Base-by-base conservation (phyloP, 306 rosid genomes). In the Cicer arietinum region DNA sequence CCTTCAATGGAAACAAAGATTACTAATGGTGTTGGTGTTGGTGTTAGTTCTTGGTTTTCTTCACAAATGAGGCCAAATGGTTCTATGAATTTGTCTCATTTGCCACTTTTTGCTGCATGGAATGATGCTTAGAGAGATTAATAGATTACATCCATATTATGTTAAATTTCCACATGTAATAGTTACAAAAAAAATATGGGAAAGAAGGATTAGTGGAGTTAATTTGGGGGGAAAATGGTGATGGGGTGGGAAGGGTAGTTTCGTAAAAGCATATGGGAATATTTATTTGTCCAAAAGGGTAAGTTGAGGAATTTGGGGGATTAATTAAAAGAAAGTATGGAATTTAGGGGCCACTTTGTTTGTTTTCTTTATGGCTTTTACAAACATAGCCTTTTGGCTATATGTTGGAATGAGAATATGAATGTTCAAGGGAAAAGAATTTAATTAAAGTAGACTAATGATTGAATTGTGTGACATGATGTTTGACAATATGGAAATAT, bases 21-120 rank as follows among this genome's bases (percentile, higher is more conserved):
- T 14, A 60, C 58, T 7, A 84, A 50, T 44, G 60, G 69, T 13
- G 53, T 20, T 10, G 88, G 82, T 67, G 88, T 84, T 63, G 88
- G 82, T 67, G 88, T 84, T 63, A 79, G 81, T 13, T 85, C 91
- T 59, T 94, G 97, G 98, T 84, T 90, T 57, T 89, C 94, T 10
- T 62, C 95, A 41, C 77, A 61, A 81, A 59, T 90, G 77, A 93
- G 97, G 92, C 93, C 95, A 12, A 43, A 86, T 67, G 69, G 92
- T 17, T 83, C 91, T 0, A 75, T 90, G 44, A 69, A 91, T 42
- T 84, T 92, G 90, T 77, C 96, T 73, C 96, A 93, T 56, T 78
- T 89, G 82, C 98, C 97, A 18, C 83, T 88, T 58, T 94, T 91
- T 85, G 96, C 97, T 69, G 91, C 95, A 50, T 90, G 99, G 99